Evolutionary conservation across 108 stramenopile genomes (phyloP).

Genomic region (Skeletonema marinoi): DNA sequence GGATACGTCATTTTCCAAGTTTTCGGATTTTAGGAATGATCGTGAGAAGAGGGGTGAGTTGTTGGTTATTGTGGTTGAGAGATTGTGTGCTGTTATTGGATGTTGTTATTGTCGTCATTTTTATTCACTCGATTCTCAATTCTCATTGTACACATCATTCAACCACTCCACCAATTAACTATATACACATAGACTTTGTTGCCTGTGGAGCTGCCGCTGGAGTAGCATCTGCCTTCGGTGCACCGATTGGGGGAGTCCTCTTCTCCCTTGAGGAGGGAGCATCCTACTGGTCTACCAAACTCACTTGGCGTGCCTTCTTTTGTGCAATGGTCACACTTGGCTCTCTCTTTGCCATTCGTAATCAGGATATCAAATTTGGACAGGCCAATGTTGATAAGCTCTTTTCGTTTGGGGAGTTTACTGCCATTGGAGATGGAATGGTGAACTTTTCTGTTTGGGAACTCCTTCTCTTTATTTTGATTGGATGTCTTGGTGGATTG

Average conservation of each 20-base stretch:
- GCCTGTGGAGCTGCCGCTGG: constrained; percentile 97
- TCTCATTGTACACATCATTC: neutral
- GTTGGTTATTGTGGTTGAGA: too few relatives aligned
- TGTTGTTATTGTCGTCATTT: neutral
- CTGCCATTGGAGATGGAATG: constrained; percentile 59
- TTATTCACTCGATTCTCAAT: neutral
- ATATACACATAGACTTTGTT: constrained; percentile 78
- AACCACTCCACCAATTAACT: constrained; percentile 13
- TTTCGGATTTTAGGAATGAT: constrained; percentile 93
- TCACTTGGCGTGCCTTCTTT: constrained; percentile 97
- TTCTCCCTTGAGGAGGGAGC: constrained; percentile 97
- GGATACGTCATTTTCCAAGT: constrained; percentile 91
- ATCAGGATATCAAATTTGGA: constrained; percentile 80
- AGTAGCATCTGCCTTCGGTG: constrained; percentile 93
- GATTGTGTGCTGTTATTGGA: too few relatives aligned
- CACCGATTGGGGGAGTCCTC: constrained; percentile 97
- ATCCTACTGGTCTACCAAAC: constrained; percentile 93
- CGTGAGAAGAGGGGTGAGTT: constrained; percentile 67
- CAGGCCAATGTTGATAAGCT: constrained; percentile 91
- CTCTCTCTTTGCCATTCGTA: constrained; percentile 81
- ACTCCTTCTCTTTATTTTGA: constrained; percentile 82
- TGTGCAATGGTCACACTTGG: constrained; percentile 95
- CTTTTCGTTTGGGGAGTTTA: constrained; percentile 96
- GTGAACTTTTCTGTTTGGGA: constrained; percentile 95
- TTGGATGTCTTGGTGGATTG: constrained; percentile 94